Evolutionary conservation across 2,329 filamentous ascomycete species (phyloP), one percentile per base, ranked within the genome.

Genomic region (Drechmeria coniospora): DNA sequence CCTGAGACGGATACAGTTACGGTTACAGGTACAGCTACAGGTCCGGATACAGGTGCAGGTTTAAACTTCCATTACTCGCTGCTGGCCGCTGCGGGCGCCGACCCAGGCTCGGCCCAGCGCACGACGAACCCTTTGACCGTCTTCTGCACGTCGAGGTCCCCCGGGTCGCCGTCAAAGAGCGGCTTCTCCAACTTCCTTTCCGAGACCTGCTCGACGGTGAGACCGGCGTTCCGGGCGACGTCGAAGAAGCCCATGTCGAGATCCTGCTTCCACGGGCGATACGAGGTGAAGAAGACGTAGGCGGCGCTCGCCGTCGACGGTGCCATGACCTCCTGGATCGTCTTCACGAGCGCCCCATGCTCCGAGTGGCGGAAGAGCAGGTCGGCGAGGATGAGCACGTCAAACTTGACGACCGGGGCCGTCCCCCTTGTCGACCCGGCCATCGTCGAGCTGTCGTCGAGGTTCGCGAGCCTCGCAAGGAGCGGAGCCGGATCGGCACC

Each of bases 211-310:
- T 76, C 74, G 3, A 93, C 84, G 11, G 54, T 54, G 34, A 94
- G 79, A 0, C 83, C 84, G 26, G 61, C 64, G 28, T 69, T 67
- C 33, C 69, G 61, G 4, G 77, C 80, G 32, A 84, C 45, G 26
- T 84, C 79, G 46, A 94, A 94, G 57, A 94, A 94, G 4, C 67
- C 69, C 48, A 92, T 61, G 44, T 93, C 90, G 51, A 83, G 79
- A 36, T 84, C 68, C 42, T 79, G 63, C 45, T 94, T 60, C 86
- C 86, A 94, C 2, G 87, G 86, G 36, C 90, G 66, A 54, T 95
- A 93, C 13, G 82, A 86, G 0, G 86, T 92, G 57, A 94, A 95
- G 51, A 94, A 92, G 6, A 94, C 84, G 42, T 86, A 68, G 2
- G 84, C 83, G 29, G 64, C 65, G 26, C 76, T 70, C 2, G 58